A percentile compares a stretch with the other conserved stretches of the same genome.
phyloP scores from a whole-genome alignment of 768 basidiomycete species.

The Lentinula aciculospora region DNA sequence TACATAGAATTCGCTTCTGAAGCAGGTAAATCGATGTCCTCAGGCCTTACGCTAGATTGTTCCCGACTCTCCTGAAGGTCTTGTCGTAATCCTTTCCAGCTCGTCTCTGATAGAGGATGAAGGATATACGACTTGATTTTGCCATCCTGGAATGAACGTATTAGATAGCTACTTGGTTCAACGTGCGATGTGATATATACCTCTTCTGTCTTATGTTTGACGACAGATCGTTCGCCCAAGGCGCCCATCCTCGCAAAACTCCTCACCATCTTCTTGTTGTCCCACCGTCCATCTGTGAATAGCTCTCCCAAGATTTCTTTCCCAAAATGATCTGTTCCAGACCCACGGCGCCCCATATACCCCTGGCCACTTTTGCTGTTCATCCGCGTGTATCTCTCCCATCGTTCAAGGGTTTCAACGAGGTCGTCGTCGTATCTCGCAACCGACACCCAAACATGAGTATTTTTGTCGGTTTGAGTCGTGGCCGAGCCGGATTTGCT shows the following conservation, averaged over 20 bases:
- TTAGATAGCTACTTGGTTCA: neutral
- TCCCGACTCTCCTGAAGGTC: conserved; percentile 21
- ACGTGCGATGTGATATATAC: conserved; percentile 16
- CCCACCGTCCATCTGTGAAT: conserved; percentile 59
- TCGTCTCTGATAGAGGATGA: conserved; percentile 36
- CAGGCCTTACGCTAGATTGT: conserved; percentile 8
- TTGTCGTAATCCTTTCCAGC: conserved; percentile 34
- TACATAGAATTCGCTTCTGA: conserved; percentile 41
- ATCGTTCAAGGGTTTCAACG: conserved; percentile 54
- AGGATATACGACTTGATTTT: conserved; percentile 41
- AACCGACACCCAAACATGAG: conserved; percentile 64
- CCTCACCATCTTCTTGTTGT: conserved; percentile 72
- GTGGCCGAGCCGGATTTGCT: conserved; percentile 21
- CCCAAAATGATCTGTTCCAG: conserved; percentile 27
- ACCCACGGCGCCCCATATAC: conserved; percentile 30
- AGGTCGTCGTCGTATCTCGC: conserved; percentile 77
- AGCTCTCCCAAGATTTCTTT: conserved; percentile 32
- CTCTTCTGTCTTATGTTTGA: conserved; percentile 27
- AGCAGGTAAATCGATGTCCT: conserved; percentile 20
- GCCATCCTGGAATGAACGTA: conserved; percentile 23
- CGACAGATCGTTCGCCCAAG: conserved; percentile 22
- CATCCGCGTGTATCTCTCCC: conserved; percentile 52
- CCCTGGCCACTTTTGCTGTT: conserved; percentile 15
- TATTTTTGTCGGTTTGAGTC: conserved; percentile 21
- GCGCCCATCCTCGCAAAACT: conserved; percentile 63